Conservation (phyloP, 1,284 basidiomycete genomes). For the Marasmius oreades region DNA sequence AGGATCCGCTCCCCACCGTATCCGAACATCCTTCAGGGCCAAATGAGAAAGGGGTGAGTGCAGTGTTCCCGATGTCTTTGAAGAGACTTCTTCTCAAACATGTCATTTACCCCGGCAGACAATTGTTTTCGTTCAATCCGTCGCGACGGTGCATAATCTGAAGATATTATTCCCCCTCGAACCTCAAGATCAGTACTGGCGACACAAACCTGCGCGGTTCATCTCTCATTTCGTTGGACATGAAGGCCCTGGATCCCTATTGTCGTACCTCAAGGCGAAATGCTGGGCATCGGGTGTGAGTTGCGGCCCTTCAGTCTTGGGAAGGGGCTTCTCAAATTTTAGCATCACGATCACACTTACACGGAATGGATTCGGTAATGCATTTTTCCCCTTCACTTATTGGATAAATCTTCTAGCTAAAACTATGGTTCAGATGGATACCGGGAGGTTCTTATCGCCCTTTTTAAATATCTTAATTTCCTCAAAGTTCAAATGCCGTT, state of each 20-base stretch:
- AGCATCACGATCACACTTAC: slow-evolving; percentile 84
- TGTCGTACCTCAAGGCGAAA: slow-evolving; percentile 88
- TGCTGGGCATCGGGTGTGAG: slow-evolving; percentile 88
- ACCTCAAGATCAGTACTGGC: slow-evolving; percentile 79
- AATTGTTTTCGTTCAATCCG: slow-evolving; percentile 83
- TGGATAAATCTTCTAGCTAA: neutral
- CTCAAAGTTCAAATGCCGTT: slow-evolving; percentile 61
- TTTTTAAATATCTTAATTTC: slow-evolving; percentile 88
- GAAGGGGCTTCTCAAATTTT: slow-evolving; percentile 87
- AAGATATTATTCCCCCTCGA: slow-evolving; percentile 89
- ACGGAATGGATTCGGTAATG: slow-evolving; percentile 80
- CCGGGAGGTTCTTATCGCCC: slow-evolving; percentile 65
- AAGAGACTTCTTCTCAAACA: too few relatives aligned
- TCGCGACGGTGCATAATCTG: slow-evolving; percentile 86
- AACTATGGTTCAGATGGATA: slow-evolving; percentile 61
- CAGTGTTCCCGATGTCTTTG: too few relatives aligned
- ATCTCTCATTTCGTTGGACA: slow-evolving; percentile 91
- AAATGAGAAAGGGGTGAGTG: slow-evolving; percentile 54
- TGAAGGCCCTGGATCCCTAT: slow-evolving; percentile 92
- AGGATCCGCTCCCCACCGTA: slow-evolving; percentile 66
- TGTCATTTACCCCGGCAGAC: too few relatives aligned
- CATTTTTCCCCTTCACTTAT: neutral
- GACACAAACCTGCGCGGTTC: slow-evolving; percentile 80
- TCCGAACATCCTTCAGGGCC: slow-evolving; percentile 74
- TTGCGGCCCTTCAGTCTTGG: slow-evolving; percentile 72